A percentile compares a stretch with the other conserved stretches of the same genome.
phyloP scores from a whole-genome alignment of 139 green algal species.

The Volvox africanus region DNA sequence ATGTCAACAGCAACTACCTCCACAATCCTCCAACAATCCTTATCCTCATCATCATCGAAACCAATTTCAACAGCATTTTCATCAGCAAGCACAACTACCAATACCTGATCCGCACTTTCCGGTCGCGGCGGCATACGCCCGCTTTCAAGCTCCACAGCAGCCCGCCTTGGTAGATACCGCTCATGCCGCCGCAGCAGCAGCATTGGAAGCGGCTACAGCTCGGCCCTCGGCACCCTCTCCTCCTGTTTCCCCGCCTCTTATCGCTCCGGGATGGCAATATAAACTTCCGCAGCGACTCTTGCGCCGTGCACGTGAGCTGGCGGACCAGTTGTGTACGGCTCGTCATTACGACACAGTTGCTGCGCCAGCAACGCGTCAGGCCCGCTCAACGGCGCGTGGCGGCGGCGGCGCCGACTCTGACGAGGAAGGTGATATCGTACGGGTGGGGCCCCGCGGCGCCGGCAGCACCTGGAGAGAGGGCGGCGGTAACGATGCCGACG shows the following conservation, averaged over 20 bases:
- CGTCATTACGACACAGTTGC: neutral
- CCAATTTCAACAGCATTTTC: constrained; percentile 20
- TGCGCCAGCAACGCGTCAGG: neutral
- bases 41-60: neutral
- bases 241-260: neutral
- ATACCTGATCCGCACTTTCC: neutral
- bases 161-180: neutral
- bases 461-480: neutral
- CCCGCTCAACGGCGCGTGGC: too few relatives aligned
- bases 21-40: too few relatives aligned
- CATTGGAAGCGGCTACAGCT: neutral
- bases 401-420: too few relatives aligned
- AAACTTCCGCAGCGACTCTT: neutral
- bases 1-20: neutral
- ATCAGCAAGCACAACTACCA: constrained; percentile 9
- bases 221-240: neutral
- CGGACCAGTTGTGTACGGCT: neutral
- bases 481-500: neutral
- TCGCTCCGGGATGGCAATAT: too few relatives aligned
- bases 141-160: neutral
- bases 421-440: too few relatives aligned
- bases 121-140: neutral
- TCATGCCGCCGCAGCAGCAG: neutral
- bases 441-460: neutral
- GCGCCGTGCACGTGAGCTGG: neutral